Conservation (phyloP, 2,329 filamentous ascomycete species). For the Colletotrichum tropicicola region DNA sequence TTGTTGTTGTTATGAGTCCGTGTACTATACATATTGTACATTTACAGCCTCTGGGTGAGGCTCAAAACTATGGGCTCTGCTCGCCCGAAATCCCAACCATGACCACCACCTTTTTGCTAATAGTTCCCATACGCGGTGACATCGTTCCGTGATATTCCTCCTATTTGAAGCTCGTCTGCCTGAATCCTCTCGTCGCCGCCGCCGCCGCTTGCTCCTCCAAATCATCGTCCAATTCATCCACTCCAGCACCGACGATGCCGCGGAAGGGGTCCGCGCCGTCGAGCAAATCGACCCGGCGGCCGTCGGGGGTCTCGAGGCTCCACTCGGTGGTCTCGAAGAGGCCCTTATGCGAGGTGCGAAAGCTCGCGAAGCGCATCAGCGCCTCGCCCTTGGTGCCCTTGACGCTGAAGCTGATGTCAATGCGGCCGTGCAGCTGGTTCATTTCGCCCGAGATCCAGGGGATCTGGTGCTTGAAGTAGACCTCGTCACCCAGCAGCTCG, state of each 20-base stretch:
- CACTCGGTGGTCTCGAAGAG: slow-evolving; percentile 90
- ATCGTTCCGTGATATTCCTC: background rate
- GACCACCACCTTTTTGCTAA: slow-evolving; percentile 10
- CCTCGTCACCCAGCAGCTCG: slow-evolving; percentile 83
- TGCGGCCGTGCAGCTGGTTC: slow-evolving; percentile 91
- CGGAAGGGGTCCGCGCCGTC: slow-evolving; percentile 76
- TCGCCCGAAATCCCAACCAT: slow-evolving; percentile 21
- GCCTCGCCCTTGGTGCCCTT: slow-evolving; percentile 78
- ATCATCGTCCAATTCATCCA: slow-evolving; percentile 38
- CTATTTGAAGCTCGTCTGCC: slow-evolving; percentile 52
- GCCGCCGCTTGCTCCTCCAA: slow-evolving; percentile 43
- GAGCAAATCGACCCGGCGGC: slow-evolving; percentile 74
- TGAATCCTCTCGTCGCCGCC: slow-evolving; percentile 56
- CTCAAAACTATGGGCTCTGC: slow-evolving; percentile 17
- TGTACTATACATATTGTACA: slow-evolving; percentile 49
- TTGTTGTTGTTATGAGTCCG: slow-evolving; percentile 32
- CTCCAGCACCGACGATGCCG: slow-evolving; percentile 53
- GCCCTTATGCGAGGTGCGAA: slow-evolving; percentile 66
- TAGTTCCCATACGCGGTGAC: background rate
- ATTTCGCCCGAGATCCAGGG: slow-evolving; percentile 88
- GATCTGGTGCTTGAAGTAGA: slow-evolving; percentile 81
- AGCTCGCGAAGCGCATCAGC: slow-evolving; percentile 83
- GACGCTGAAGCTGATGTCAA: slow-evolving; percentile 88
- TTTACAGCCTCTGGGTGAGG: slow-evolving; percentile 25
- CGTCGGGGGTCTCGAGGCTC: slow-evolving; percentile 78